phyloP scores from a whole-genome alignment of 1,284 basidiomycete genomes.

The Apiotrichum domesticum region DNA sequence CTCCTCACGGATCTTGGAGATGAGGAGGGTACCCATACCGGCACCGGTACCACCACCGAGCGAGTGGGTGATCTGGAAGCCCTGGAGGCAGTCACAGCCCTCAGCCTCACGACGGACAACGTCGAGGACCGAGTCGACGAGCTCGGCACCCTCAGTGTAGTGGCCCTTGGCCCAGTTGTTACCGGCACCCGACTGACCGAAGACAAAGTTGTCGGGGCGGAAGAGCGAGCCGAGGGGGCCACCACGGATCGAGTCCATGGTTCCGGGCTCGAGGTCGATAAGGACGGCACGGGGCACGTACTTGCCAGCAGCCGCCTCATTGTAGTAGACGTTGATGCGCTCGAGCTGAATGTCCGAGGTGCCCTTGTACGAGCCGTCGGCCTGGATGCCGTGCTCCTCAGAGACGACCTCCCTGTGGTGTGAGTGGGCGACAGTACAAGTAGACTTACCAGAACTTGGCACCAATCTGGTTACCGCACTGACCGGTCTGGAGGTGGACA shows the following conservation, averaged over 20 bases:
- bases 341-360: conserved; percentile 93
- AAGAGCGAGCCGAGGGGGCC: conserved; percentile 52
- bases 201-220: conserved; percentile 57
- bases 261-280: conserved; percentile 92
- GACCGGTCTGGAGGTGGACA: conserved; percentile 90
- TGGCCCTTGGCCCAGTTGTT: conserved; percentile 53
- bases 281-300: conserved; percentile 95
- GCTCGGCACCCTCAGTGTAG: conserved; percentile 88
- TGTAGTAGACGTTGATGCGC: conserved; percentile 94
- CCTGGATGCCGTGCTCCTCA: conserved; percentile 94
- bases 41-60: conserved; percentile 90
- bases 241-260: conserved; percentile 89
- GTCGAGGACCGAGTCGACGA: conserved; percentile 79
- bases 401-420: conserved; percentile 57
- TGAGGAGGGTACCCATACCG: conserved; percentile 72
- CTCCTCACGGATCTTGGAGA: conserved; percentile 85
- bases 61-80: conserved; percentile 89
- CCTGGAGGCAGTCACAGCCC: conserved; percentile 78
- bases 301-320: conserved; percentile 79
- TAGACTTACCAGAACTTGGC: conserved; percentile 95
- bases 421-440: conserved; percentile 3
- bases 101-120: conserved; percentile 69
- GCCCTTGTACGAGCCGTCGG: conserved; percentile 86
- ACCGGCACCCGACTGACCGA: conserved; percentile 55
- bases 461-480: conserved; percentile 99